These are phyloP conservation scores for Phytopythium ostracodes DNA, from an alignment of 352 stramenopile species.

Conservation along the genomic window DNA sequence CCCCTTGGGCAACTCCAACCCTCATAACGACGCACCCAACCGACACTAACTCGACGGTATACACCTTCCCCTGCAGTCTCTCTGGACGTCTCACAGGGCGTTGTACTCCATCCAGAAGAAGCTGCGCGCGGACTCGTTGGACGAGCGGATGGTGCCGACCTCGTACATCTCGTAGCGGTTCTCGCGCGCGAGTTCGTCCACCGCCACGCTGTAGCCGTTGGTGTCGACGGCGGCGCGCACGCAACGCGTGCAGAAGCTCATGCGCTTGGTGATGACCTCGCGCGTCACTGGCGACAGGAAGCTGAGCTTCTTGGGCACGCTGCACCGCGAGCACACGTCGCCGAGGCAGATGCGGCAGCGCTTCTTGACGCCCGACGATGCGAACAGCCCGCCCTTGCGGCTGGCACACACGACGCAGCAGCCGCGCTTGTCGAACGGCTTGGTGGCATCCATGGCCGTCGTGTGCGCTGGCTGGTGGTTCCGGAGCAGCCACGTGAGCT, in stretches of 20 bases:
- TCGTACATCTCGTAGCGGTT: conserved; percentile 11
- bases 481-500: conserved; percentile 20
- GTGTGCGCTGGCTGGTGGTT: conserved; percentile 8
- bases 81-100: not conserved
- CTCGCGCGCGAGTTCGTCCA: conserved; percentile 7
- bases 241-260: conserved; percentile 21
- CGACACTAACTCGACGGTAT: not conserved
- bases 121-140: conserved; percentile 2
- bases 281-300: conserved; percentile 13
- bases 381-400: conserved; percentile 7
- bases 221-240: conserved; percentile 15
- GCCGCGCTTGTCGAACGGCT: not conserved
- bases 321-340: conserved; percentile 16
- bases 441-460: not conserved
- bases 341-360: conserved; percentile 21
- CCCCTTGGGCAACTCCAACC: too few species aligned
- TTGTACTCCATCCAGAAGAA: conserved; percentile 8
- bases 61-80: not conserved
- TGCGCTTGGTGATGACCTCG: conserved; percentile 11
- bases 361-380: conserved; percentile 11
- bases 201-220: conserved; percentile 5
- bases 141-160: conserved; percentile 8
- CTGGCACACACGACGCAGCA: conserved; percentile 17
- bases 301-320: conserved; percentile 9
- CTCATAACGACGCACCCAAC: too few species aligned